Percentiles rank a stretch among this genome's conserved stretches.
phyloP scores from a whole-genome alignment of 768 basidiomycete species.

The Leccinum disarticulatum region DNA sequence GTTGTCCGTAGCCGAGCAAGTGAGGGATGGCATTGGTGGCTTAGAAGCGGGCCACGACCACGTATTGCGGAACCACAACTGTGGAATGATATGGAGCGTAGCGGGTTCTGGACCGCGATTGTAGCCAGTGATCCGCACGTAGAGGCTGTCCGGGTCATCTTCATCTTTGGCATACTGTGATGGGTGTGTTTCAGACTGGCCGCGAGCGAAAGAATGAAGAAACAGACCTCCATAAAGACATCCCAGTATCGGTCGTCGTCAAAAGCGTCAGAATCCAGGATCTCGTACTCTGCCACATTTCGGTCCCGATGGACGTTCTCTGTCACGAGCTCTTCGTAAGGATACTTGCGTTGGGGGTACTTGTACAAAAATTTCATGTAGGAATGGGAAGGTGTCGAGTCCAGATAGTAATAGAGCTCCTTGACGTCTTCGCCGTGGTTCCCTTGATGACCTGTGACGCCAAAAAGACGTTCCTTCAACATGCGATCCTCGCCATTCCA shows the following conservation, averaged over 20 bases:
- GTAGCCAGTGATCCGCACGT: constrained; percentile 93
- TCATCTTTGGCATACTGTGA: constrained; percentile 95
- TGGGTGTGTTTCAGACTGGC: constrained; percentile 4
- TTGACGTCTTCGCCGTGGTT: constrained; percentile 99
- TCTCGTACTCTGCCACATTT: constrained; percentile 89
- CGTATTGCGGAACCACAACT: constrained; percentile 96
- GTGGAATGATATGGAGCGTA: constrained; percentile 91
- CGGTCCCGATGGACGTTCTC: constrained; percentile 83
- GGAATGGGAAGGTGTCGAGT: constrained; percentile 97
- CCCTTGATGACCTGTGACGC: constrained; percentile 94
- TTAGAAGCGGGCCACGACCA: constrained; percentile 90
- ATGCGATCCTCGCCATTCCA: constrained; percentile 97
- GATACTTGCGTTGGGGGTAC: constrained; percentile 89
- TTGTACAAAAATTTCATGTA: constrained; percentile 99
- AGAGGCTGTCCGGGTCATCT: constrained; percentile 82
- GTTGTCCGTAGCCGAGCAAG: constrained; percentile 46
- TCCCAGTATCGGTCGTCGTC: constrained; percentile 98
- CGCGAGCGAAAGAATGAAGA: constrained; percentile 5
- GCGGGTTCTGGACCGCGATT: constrained; percentile 96
- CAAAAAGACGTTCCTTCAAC: constrained; percentile 94
- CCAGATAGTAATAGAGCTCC: constrained; percentile 97
- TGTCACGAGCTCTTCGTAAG: constrained; percentile 89
- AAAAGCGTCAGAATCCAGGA: constrained; percentile 89
- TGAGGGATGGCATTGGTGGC: constrained; percentile 63
- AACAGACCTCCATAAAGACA: constrained; percentile 89